Evolutionary conservation across 106 monocot species (phyloP).

Genomic region (Allium fistulosum): DNA sequence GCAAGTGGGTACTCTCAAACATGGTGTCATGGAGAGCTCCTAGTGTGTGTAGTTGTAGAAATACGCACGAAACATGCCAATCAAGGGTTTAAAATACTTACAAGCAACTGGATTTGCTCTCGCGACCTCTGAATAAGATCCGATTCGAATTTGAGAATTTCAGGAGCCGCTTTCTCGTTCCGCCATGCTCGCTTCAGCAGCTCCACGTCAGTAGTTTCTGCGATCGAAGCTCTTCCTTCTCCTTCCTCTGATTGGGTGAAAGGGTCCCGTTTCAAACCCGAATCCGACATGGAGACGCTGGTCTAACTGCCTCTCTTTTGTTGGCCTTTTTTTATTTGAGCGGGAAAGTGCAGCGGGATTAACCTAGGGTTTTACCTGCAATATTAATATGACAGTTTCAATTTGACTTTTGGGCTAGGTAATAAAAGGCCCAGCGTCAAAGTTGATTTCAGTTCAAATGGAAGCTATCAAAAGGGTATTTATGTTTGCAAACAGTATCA

Average conservation of each 20-base stretch:
- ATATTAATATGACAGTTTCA: too few species aligned
- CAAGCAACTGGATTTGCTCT: conserved; percentile 66
- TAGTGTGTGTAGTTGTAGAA: not conserved
- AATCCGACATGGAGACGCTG: not conserved
- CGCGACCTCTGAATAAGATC: conserved; percentile 45
- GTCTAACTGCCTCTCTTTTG: too few species aligned
- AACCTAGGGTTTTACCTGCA: too few species aligned
- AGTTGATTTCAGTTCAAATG: too few species aligned
- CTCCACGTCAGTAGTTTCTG: conserved; percentile 73
- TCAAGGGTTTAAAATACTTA: conserved; percentile 1
- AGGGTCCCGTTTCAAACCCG: conserved; percentile 14
- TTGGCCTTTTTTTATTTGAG: too few species aligned
- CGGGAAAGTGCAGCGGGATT: too few species aligned
- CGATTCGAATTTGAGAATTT: conserved; percentile 66
- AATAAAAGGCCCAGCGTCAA: too few species aligned
- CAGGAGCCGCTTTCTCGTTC: conserved; percentile 91
- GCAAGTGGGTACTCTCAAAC: too few species aligned
- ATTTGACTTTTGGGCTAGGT: too few species aligned
- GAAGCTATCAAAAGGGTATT: too few species aligned
- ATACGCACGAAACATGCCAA: not conserved
- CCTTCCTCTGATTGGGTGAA: conserved; percentile 10
- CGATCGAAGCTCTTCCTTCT: conserved; percentile 6
- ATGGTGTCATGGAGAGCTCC: too few species aligned
- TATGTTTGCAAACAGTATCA: too few species aligned
- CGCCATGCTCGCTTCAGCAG: conserved; percentile 83